Evolutionary conservation across 768 basidiomycete species (phyloP).

Genomic region (Clathrus columnatus): DNA sequence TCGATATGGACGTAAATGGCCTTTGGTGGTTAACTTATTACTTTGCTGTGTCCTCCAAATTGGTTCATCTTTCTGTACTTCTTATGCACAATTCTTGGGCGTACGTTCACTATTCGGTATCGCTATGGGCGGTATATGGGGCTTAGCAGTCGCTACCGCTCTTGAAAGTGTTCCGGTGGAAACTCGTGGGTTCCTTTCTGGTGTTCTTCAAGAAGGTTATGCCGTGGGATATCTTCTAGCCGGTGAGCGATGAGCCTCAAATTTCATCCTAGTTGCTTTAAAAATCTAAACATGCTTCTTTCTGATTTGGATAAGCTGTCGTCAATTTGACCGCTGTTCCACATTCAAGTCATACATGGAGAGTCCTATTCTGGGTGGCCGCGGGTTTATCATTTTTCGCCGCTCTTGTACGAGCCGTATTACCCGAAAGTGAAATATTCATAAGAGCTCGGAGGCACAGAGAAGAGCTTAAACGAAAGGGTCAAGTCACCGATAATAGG

Average conservation of each 20-base stretch:
- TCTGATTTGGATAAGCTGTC: slow-evolving; percentile 16
- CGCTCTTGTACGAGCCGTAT: slow-evolving; percentile 48
- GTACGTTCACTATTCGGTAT: slow-evolving; percentile 79
- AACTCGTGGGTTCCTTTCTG: slow-evolving; percentile 75
- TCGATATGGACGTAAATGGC: slow-evolving; percentile 92
- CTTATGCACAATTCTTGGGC: slow-evolving; percentile 71
- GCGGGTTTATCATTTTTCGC: slow-evolving; percentile 62
- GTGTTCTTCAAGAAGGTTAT: slow-evolving; percentile 84
- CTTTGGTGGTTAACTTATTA: slow-evolving; percentile 67
- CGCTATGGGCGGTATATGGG: slow-evolving; percentile 89
- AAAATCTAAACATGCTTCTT: background rate
- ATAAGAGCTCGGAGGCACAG: slow-evolving; percentile 45
- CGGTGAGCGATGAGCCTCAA: slow-evolving; percentile 48
- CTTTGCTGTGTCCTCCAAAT: slow-evolving; percentile 67
- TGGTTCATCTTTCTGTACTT: slow-evolving; percentile 71
- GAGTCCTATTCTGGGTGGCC: slow-evolving; percentile 74
- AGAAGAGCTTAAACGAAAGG: slow-evolving; percentile 34
- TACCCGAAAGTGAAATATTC: slow-evolving; percentile 79
- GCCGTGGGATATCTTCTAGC: slow-evolving; percentile 81
- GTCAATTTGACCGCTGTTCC: slow-evolving; percentile 25
- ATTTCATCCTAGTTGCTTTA: slow-evolving; percentile 9
- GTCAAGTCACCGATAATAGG: slow-evolving; percentile 37
- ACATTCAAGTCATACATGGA: slow-evolving; percentile 49
- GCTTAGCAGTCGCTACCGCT: slow-evolving; percentile 68
- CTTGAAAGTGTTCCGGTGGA: slow-evolving; percentile 87